Conservation (phyloP, 2,329 filamentous ascomycete genomes). For the Talaromyces sp. region DNA sequence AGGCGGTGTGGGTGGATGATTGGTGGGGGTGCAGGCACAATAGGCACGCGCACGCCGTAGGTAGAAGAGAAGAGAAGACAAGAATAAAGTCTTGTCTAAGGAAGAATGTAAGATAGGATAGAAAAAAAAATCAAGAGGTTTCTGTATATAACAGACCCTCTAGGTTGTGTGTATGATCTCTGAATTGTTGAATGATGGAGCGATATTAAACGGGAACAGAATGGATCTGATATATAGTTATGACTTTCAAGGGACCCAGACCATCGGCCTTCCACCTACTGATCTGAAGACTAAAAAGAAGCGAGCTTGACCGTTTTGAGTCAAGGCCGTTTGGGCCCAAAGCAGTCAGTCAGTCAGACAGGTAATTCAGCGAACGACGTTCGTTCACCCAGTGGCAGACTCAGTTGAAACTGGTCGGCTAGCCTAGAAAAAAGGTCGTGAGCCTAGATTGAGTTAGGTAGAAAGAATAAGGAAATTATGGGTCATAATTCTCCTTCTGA, state of each 20-base stretch:
- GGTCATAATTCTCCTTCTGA: background rate
- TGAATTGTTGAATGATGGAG: constrained; percentile 4
- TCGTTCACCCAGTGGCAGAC: background rate
- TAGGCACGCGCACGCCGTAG: constrained; percentile 6
- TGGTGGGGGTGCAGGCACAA: constrained; percentile 17
- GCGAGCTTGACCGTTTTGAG: constrained; percentile 4
- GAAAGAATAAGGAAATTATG: background rate
- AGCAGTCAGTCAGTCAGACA: background rate
- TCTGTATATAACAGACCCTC: background rate
- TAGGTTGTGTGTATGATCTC: background rate
- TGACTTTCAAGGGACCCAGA: background rate
- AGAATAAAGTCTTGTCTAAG: background rate
- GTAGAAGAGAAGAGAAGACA: constrained; percentile 1
- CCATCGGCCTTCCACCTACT: background rate
- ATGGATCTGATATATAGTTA: constrained; percentile 17
- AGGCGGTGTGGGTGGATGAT: constrained; percentile 18
- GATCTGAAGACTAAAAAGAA: constrained; percentile 4
- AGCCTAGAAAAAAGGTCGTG: background rate
- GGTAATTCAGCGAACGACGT: background rate
- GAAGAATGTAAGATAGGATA: background rate
- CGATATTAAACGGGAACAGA: constrained; percentile 16
- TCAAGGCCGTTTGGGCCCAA: constrained; percentile 10
- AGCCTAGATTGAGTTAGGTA: constrained; percentile 10
- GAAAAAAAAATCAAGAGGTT: constrained; percentile 1
- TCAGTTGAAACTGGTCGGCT: background rate